Evolutionary conservation across 108 stramenopile species (phyloP).

Genomic region (Aurantiochytrium sp.): DNA sequence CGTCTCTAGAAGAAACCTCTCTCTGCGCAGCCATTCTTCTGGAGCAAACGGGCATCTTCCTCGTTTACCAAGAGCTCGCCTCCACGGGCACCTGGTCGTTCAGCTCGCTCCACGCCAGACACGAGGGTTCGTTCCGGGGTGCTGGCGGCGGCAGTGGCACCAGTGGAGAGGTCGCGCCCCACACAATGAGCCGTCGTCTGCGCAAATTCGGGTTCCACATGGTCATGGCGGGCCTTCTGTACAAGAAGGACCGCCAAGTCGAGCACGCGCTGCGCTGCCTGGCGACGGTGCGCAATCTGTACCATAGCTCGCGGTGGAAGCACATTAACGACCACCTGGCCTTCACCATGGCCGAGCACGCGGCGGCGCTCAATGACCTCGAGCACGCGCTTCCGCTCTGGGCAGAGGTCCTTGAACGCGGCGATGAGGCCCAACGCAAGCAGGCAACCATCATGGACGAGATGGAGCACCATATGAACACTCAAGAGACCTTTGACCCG

Average conservation of each 20-base stretch:
- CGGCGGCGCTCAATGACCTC: neutral
- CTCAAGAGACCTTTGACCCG: neutral
- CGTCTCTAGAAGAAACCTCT: neutral
- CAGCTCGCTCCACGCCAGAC: neutral
- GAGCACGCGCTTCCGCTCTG: neutral
- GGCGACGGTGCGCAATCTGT: neutral
- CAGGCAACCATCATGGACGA: neutral
- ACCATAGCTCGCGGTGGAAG: neutral
- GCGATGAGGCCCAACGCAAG: neutral
- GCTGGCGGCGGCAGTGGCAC: no score
- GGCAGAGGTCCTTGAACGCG: slow-evolving; percentile 11
- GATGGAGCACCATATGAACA: neutral
- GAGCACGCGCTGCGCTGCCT: slow-evolving; percentile 3
- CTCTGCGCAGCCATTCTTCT: neutral
- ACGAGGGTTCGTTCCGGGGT: no score
- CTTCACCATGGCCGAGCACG: neutral
- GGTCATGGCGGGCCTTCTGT: slow-evolving; percentile 16
- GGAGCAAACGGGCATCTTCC: neutral
- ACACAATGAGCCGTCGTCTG: neutral
- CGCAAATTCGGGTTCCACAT: slow-evolving; percentile 21
- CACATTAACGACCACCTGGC: neutral
- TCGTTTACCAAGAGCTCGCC: slow-evolving; percentile 2
- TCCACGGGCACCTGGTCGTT: neutral
- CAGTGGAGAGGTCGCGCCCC: neutral
- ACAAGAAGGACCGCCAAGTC: neutral